A percentile compares a stretch with the other conserved stretches of the same genome.
These are phyloP conservation scores for Brasenia schreberi DNA, from an alignment of 164 flowering plant genomes.

Conservation along the genomic window DNA sequence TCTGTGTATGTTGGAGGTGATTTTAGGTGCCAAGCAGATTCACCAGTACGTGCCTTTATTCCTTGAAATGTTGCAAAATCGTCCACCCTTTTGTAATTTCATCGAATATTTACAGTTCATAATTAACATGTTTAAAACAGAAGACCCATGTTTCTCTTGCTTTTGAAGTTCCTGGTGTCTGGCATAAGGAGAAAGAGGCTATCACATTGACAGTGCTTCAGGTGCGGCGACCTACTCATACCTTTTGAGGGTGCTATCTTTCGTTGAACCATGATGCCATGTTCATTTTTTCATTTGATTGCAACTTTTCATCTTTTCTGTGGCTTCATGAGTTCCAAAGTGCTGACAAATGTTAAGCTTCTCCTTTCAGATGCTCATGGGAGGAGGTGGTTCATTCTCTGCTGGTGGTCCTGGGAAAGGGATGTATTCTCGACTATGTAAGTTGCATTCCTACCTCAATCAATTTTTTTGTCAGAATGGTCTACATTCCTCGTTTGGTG, in stretches of 20 bases:
- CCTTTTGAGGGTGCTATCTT: not conserved
- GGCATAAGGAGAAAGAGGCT: conserved; percentile 69
- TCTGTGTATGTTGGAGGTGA: conserved; percentile 81
- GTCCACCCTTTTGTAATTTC: too few species aligned
- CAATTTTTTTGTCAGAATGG: not conserved
- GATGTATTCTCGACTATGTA: conserved; percentile 83
- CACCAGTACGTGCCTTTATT: conserved; percentile 40
- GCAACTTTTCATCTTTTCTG: not conserved
- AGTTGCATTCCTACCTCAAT: conserved; percentile 16
- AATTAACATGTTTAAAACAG: conserved; percentile 14
- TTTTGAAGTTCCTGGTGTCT: conserved; percentile 88
- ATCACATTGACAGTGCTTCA: conserved; percentile 72
- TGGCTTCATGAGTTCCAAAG: not conserved
- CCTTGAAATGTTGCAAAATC: too few species aligned
- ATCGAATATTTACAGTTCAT: too few species aligned
- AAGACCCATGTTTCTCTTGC: conserved; percentile 77
- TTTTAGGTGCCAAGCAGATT: conserved; percentile 53
- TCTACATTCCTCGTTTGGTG: not conserved
- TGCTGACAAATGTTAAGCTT: too few species aligned
- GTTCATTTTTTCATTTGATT: too few species aligned
- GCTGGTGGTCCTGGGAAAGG: conserved; percentile 99
- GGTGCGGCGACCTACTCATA: conserved; percentile 20
- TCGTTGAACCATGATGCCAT: not conserved
- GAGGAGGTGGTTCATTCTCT: conserved; percentile 97
- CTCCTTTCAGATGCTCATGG: conserved; percentile 60